Evolutionary conservation across 306 rosid genomes (phyloP).

Genomic region (Gynostemma pentaphyllum): DNA sequence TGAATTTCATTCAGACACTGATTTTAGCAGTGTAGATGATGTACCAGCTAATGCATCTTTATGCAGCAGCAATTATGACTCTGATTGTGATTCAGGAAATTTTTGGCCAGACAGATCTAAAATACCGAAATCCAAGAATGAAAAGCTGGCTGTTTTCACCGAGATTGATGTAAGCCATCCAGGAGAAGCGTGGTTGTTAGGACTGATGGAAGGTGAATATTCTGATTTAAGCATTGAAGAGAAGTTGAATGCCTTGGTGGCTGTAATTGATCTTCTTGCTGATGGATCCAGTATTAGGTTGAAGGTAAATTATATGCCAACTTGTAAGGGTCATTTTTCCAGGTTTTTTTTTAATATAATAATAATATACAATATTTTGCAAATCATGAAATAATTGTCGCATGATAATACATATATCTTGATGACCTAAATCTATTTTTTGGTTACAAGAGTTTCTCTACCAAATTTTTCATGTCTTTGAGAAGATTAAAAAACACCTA

Average conservation of each 20-base stretch:
- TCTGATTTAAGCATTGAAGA: slow-evolving; percentile 81
- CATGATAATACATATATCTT: background rate
- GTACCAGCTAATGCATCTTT: slow-evolving; percentile 29
- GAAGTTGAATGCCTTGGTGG: slow-evolving; percentile 68
- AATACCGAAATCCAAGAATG: slow-evolving; percentile 24
- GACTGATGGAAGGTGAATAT: slow-evolving; percentile 88
- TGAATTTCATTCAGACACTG: slow-evolving; percentile 65
- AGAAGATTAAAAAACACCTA: background rate
- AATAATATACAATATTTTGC: background rate
- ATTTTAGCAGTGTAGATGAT: slow-evolving; percentile 77
- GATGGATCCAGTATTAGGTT: slow-evolving; percentile 62
- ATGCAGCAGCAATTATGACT: slow-evolving; percentile 54
- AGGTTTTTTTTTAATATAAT: background rate
- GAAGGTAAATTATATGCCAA: slow-evolving; percentile 44
- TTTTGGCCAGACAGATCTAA: slow-evolving; percentile 21
- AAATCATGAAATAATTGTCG: background rate
- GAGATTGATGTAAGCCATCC: slow-evolving; percentile 93
- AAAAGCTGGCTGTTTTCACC: slow-evolving; percentile 27
- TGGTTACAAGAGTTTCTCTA: background rate
- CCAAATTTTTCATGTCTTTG: background rate
- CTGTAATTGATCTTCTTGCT: slow-evolving; percentile 75
- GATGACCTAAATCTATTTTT: background rate
- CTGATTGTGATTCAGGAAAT: slow-evolving; percentile 34
- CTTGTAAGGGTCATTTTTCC: background rate
- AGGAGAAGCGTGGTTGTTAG: slow-evolving; percentile 88